Evolutionary conservation across 225 moss, liverwort and hornwort genomes (phyloP).

Genomic region (Neckera pumila): DNA sequence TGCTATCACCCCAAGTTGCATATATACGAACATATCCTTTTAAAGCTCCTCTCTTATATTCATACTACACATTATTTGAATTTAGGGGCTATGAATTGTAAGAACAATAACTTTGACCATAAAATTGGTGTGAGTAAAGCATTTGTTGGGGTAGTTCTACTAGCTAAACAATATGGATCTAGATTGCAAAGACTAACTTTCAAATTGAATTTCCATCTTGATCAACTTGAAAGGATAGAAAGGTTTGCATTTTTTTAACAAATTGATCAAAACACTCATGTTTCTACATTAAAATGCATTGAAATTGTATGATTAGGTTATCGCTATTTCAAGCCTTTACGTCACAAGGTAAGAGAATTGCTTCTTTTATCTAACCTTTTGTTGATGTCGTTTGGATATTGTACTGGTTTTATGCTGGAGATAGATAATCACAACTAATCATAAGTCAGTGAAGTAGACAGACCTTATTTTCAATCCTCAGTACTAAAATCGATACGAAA

Average conservation of each 20-base stretch:
- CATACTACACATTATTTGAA: background rate
- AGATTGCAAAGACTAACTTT: no score
- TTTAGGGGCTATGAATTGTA: background rate
- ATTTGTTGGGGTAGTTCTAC: background rate
- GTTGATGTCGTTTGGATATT: background rate
- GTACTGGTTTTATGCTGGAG: background rate
- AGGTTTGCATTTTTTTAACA: background rate
- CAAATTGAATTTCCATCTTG: background rate
- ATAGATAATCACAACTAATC: background rate
- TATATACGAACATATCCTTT: background rate
- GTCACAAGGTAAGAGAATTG: background rate
- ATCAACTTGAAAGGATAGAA: background rate
- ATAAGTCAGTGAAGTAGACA: background rate
- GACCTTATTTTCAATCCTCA: background rate
- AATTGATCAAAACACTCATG: background rate
- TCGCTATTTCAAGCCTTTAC: background rate
- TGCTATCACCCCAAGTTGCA: background rate
- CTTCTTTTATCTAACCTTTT: background rate
- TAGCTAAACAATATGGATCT: background rate
- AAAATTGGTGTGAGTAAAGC: background rate
- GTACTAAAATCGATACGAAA: background rate
- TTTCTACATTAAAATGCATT: background rate
- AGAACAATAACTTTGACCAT: background rate
- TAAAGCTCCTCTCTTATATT: background rate
- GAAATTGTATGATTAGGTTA: background rate